A percentile compares a stretch with the other conserved stretches of the same genome.
phyloP scores from a whole-genome alignment of 805 yeast species.

The Kluyveromyces aestuarii region DNA sequence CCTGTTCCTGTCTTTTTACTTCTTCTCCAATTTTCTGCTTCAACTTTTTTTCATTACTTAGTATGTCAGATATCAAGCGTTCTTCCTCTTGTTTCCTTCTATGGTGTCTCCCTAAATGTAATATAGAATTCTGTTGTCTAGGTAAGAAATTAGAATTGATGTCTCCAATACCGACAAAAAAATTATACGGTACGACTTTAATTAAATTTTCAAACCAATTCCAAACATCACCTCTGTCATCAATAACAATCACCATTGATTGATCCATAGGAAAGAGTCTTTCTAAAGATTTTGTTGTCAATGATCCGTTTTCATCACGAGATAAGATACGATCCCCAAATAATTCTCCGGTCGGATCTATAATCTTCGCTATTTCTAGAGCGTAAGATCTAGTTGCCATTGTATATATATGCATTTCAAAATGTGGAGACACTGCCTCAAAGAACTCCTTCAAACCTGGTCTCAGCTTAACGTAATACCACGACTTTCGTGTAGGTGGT shows the following conservation, averaged over 20 bases:
- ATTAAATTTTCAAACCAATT: slow-evolving; percentile 89
- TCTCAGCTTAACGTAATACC: slow-evolving; percentile 88
- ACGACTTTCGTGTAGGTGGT: slow-evolving; percentile 53
- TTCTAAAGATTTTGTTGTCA: slow-evolving; percentile 80
- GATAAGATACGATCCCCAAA: slow-evolving; percentile 90
- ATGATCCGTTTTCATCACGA: slow-evolving; percentile 88
- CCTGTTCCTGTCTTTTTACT: slow-evolving; percentile 28
- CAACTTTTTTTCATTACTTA: slow-evolving; percentile 24
- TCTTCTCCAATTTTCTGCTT: slow-evolving; percentile 26
- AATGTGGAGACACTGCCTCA: slow-evolving; percentile 48
- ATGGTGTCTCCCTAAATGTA: slow-evolving; percentile 26
- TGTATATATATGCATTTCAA: slow-evolving; percentile 91
- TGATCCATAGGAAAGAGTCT: slow-evolving; percentile 93
- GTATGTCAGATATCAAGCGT: slow-evolving; percentile 25
- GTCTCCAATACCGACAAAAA: slow-evolving; percentile 95
- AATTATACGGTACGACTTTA: slow-evolving; percentile 91
- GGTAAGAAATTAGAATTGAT: slow-evolving; percentile 90
- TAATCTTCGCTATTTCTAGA: slow-evolving; percentile 74
- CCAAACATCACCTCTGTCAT: slow-evolving; percentile 99
- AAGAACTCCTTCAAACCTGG: slow-evolving; percentile 80
- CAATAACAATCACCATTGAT: slow-evolving; percentile 91
- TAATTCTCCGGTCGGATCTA: slow-evolving; percentile 79
- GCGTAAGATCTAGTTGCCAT: slow-evolving; percentile 98
- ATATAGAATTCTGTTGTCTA: slow-evolving; percentile 60
- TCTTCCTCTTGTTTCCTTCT: slow-evolving; percentile 26